Base-by-base conservation (phyloP, 2,329 filamentous ascomycete genomes). In the Elsinoe australis region DNA sequence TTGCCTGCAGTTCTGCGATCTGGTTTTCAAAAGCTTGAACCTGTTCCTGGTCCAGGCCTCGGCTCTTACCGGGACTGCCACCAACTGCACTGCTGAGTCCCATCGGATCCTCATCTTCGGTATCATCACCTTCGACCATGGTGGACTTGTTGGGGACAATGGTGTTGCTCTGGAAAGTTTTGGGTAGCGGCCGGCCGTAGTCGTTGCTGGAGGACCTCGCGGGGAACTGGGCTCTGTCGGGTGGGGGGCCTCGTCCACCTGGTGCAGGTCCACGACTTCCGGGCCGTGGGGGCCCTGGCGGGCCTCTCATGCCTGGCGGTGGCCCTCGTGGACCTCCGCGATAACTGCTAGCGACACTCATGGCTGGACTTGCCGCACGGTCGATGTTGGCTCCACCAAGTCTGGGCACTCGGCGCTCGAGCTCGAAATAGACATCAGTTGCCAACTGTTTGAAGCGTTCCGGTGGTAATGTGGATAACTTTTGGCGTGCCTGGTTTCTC, bases 61-160 rank as follows among this genome's bases (percentile, higher is more conserved):
- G 14, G 18, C 15, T 83, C 56, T 28, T 36, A 6, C 28, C 21
- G 33, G 19, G 49, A n/a, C 44, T 47, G 35, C 39, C 33, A 8
- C 63, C 62, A 33, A 63, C 64, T n/a, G n/a, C n/a, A 12, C 61
- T 63, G 46, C 80, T 78, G 31, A 83, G 60, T 12, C 75, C 77
- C 62, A 85, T 85, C 2, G 78, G 74, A 59, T 82, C 79, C 48
- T 82, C 75, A 42, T 80, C 73, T 9, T 71, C 69, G 54, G 87
- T 86, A 56, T 94, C 88, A 55, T 94, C 89, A 62, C 96, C 92
- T 64, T 98, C 92, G 1, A 96, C 80, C 82, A 96, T 89, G 0
- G 86, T 95, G 59, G 90, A 94, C 69, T 96, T 98, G 63, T 95
- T 96, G 0, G 92, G 92, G 24, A 96, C 85, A 59, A 96, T 94